phyloP scores from a whole-genome alignment of 1,284 basidiomycete genomes.

The Meripilus lineatus region DNA sequence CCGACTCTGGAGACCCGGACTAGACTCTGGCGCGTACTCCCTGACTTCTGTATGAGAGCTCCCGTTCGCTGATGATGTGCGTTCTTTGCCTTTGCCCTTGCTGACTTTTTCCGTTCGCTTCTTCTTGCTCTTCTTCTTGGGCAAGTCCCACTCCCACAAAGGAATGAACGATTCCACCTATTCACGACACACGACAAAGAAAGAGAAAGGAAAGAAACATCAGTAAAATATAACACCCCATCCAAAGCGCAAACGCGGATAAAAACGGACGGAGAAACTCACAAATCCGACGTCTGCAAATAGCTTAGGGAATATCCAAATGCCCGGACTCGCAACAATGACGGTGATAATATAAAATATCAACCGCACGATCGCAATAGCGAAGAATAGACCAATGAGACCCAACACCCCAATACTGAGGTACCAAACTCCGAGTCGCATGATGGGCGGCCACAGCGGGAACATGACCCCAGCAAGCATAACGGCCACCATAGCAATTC shows the following conservation, averaged over 20 bases:
- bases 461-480: slow-evolving; percentile 99
- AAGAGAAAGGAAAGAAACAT: not conserved
- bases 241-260: slow-evolving; percentile 6
- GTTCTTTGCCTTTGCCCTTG: slow-evolving; percentile 21
- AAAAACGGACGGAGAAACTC: slow-evolving; percentile 34
- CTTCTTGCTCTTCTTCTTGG: slow-evolving; percentile 84
- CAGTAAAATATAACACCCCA: not conserved
- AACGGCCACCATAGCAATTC: slow-evolving; percentile 86
- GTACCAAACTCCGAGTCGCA: slow-evolving; percentile 97
- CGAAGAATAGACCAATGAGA: slow-evolving; percentile 90
- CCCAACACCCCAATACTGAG: slow-evolving; percentile 86
- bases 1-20: slow-evolving; percentile 49
- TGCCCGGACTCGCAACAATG: slow-evolving; percentile 82
- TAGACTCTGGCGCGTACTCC: slow-evolving; percentile 34
- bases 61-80: slow-evolving; percentile 11
- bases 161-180: slow-evolving; percentile 98
- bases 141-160: slow-evolving; percentile 95
- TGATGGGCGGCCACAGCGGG: slow-evolving; percentile 92
- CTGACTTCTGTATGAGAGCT: slow-evolving; percentile 31
- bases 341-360: slow-evolving; percentile 95
- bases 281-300: slow-evolving; percentile 99
- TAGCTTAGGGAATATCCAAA: slow-evolving; percentile 98
- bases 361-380: slow-evolving; percentile 85
- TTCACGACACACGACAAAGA: not conserved
- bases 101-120: slow-evolving; percentile 50